Base-by-base conservation (phyloP, 2,329 filamentous ascomycete genomes). In the Arthroderma sp. region DNA sequence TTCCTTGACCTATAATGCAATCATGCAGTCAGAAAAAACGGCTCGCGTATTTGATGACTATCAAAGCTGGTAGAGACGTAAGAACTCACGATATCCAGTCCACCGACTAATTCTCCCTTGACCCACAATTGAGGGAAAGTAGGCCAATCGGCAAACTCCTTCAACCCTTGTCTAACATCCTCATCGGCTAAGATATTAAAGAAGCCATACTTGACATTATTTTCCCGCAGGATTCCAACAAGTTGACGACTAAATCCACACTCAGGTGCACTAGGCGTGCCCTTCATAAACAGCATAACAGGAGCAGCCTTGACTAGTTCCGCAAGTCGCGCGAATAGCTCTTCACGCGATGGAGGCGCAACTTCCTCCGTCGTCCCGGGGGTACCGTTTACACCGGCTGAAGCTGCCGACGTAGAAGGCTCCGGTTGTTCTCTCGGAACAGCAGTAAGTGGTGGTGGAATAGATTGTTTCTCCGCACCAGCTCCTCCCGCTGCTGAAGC, bases 201-300 rank as follows among this genome's bases (percentile, higher is more conserved):
- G 72, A 98, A 98, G 15, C 91, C 91, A 63, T 96, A 98, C 62
- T 94, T 86, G 49, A 98, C 83, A 41, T 83, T 83, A 60, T 86
- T 82, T 67, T 96, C 89, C 43, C 91, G 77, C 56, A 98, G 68
- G 39, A 98, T 77, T 28, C 72, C 80, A 37, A 98, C 91, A 38
- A 94, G 70, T 68, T 95, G 87, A 54, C 89, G 73, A 53, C 86
- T 94, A 68, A 98, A 98, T 2, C 91, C 87, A 58, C 88, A 94
- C 65, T 94, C 84, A 1, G 87, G 87, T 30, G 78, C 75, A 52
- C 80, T 85, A 0, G 87, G 87, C 2, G 86, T 93, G n/a, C 87
- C 88, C 70, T 94, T 94, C 86, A 94, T 94, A 66, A 98, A 98
- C 29, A 98, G 72, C 91, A 98, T 98, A 30, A 98, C 88, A 0